These are phyloP conservation scores for Candida sonorensis DNA, from an alignment of 805 yeast genomes.

Conservation along the genomic window DNA sequence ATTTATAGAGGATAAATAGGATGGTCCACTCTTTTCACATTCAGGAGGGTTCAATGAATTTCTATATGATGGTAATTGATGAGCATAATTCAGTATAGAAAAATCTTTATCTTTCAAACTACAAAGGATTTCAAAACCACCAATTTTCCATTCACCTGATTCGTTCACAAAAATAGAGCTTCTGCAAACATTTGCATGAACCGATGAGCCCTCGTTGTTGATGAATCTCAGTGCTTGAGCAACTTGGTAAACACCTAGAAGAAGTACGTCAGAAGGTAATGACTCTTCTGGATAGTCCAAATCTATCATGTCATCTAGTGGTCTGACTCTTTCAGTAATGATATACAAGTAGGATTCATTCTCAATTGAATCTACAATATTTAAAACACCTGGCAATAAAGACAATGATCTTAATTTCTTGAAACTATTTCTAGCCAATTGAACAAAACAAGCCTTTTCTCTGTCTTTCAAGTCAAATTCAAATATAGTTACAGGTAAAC, in stretches of 20 bases:
- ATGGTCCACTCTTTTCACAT: slow-evolving; percentile 37
- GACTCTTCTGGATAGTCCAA: slow-evolving; percentile 18
- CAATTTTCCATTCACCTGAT: slow-evolving; percentile 76
- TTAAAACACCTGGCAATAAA: slow-evolving; percentile 60
- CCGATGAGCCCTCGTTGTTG: slow-evolving; percentile 48
- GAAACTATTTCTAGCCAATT: slow-evolving; percentile 38
- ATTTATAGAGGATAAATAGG: slow-evolving; percentile 23
- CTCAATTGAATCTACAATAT: slow-evolving; percentile 57
- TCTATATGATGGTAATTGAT: slow-evolving; percentile 20
- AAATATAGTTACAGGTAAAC: slow-evolving; percentile 54
- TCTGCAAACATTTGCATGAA: slow-evolving; percentile 56
- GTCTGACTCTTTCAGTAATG: slow-evolving; percentile 61
- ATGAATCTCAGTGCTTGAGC: slow-evolving; percentile 50
- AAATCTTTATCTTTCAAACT: slow-evolving; percentile 39
- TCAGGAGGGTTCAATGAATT: slow-evolving; percentile 42
- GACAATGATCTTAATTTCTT: slow-evolving; percentile 48
- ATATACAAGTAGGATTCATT: slow-evolving; percentile 50
- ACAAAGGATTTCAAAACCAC: slow-evolving; percentile 70
- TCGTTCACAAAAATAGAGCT: slow-evolving; percentile 58
- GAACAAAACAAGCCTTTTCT: slow-evolving; percentile 21
- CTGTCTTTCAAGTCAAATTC: slow-evolving; percentile 47
- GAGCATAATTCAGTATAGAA: slow-evolving; percentile 17
- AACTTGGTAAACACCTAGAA: slow-evolving; percentile 52
- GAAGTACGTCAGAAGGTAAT: slow-evolving; percentile 26
- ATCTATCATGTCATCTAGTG: slow-evolving; percentile 37